Evolutionary conservation across 1,284 basidiomycete species (phyloP).

Genomic region (Volvariella surrecta): DNA sequence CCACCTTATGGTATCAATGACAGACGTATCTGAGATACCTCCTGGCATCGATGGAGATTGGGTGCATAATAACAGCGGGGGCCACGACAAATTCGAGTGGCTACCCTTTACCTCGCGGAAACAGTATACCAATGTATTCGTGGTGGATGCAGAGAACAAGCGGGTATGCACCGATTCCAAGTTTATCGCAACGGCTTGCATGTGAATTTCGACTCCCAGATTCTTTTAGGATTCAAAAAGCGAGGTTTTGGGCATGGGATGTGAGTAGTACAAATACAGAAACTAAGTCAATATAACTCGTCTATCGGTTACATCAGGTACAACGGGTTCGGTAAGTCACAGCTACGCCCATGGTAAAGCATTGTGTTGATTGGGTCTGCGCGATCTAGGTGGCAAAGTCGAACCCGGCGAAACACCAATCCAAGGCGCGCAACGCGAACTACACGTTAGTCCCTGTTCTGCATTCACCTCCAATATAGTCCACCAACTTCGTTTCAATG

Average conservation of each 20-base stretch:
- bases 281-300: conserved; percentile 42
- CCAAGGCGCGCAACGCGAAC: conserved; percentile 56
- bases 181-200: not conserved
- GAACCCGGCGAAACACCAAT: conserved; percentile 52
- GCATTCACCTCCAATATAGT: not conserved
- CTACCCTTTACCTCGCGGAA: conserved; percentile 27
- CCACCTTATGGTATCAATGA: too few species aligned
- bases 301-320: conserved; percentile 30
- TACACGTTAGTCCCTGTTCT: conserved; percentile 32
- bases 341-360: not conserved
- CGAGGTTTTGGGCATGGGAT: conserved; percentile 67
- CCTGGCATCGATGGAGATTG: conserved; percentile 23
- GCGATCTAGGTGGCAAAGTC: conserved; percentile 51
- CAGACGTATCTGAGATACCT: conserved; percentile 10
- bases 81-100: conserved; percentile 30
- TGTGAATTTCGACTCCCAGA: conserved; percentile 12
- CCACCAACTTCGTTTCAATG: not conserved
- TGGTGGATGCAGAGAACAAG: conserved; percentile 30
- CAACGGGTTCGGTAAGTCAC: conserved; percentile 52
- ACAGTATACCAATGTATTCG: conserved; percentile 54
- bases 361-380: not conserved
- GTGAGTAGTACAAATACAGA: too few species aligned
- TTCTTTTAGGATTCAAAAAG: conserved; percentile 66
- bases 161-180: conserved; percentile 13
- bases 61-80: conserved; percentile 24